These are phyloP conservation scores for Plasmodium coatneyi DNA, from an alignment of 169 alveolate genomes.

Conservation along the genomic window DNA sequence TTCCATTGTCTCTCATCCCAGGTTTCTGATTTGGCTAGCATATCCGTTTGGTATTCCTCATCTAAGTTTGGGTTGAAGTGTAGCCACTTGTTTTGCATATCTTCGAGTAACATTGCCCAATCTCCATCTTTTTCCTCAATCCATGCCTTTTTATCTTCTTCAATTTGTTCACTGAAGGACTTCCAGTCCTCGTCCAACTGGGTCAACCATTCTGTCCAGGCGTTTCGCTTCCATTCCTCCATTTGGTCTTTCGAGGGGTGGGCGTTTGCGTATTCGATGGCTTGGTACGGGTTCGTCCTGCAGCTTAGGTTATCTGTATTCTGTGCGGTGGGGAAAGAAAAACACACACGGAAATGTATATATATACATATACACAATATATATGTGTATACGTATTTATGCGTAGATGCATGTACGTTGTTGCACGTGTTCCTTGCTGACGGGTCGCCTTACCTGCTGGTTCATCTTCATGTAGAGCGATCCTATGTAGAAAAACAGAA, in stretches of 20 bases:
- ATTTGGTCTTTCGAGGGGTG: not conserved
- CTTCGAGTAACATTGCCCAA: not conserved
- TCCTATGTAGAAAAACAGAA: not conserved
- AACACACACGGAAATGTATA: too few species aligned
- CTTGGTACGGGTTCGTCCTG: not conserved
- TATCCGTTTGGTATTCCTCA: not conserved
- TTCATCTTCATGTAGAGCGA: not conserved
- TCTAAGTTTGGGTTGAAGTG: constrained; percentile 18
- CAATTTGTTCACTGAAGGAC: not conserved
- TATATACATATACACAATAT: too few species aligned
- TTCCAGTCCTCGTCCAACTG: constrained; percentile 3
- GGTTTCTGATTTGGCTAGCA: not conserved
- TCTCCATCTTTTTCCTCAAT: constrained; percentile 18
- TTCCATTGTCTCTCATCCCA: constrained; percentile 42
- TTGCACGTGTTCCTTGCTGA: too few species aligned
- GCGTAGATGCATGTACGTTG: too few species aligned
- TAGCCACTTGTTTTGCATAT: not conserved
- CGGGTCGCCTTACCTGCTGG: not conserved
- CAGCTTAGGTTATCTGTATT: not conserved
- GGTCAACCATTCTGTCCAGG: not conserved
- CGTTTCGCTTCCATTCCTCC: constrained; percentile 20
- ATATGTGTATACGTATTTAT: too few species aligned
- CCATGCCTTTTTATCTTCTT: constrained; percentile 12
- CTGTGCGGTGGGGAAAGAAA: not conserved
- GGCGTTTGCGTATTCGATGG: not conserved